Percentiles rank a stretch among this genome's conserved stretches.
Conservation (phyloP, 257 asterid species). For the Rubia yunnanensis region DNA sequence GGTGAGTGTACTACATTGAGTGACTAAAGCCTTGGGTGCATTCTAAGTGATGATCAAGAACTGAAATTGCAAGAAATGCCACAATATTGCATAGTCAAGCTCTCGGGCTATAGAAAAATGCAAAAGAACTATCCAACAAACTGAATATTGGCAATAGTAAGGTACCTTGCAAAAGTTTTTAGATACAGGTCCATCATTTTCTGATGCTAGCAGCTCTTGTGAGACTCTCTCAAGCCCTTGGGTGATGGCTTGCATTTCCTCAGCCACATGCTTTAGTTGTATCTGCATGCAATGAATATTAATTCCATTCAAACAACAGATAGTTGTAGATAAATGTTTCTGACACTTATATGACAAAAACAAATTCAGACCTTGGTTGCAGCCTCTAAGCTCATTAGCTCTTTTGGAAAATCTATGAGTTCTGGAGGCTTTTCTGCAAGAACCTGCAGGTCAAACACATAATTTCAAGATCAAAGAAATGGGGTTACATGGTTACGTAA, state of each 20-base stretch:
- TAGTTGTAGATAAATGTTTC: not conserved
- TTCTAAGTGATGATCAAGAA: not conserved
- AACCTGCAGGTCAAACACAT: conserved; percentile 32
- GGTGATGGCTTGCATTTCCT: conserved; percentile 80
- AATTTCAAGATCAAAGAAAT: not conserved
- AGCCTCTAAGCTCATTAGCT: conserved; percentile 60
- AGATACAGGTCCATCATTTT: conserved; percentile 63
- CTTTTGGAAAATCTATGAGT: conserved; percentile 59
- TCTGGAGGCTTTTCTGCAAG: conserved; percentile 69
- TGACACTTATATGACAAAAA: not conserved
- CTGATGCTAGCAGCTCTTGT: conserved; percentile 62
- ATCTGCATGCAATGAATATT: conserved; percentile 35
- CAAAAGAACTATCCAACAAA: not conserved
- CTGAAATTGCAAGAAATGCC: not conserved
- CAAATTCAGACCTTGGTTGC: conserved; percentile 51
- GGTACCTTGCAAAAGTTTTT: conserved; percentile 57
- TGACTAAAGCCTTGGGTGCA: not conserved
- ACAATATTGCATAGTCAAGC: not conserved
- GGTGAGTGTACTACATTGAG: too few species aligned
- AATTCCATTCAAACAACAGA: not conserved
- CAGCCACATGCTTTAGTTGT: conserved; percentile 74
- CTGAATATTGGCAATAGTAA: not conserved
- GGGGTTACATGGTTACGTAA: not conserved
- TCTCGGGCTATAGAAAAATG: not conserved
- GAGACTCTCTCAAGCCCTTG: conserved; percentile 67